These are phyloP conservation scores for Trichoderma sp. DNA, from an alignment of 2,329 filamentous ascomycete genomes.

Conservation along the genomic window DNA sequence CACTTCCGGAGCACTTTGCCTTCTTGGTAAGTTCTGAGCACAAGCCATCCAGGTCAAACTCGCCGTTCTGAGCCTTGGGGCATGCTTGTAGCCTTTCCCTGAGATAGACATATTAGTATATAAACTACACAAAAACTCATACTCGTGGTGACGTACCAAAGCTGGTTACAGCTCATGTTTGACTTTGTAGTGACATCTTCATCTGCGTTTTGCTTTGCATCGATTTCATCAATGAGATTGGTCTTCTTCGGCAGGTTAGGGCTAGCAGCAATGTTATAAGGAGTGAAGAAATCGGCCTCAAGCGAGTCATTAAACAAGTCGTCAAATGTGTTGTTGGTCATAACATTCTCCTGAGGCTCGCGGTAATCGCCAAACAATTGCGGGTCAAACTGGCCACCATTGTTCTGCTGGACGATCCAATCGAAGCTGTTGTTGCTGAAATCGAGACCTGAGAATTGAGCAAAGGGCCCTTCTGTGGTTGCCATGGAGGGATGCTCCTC, in stretches of 20 bases:
- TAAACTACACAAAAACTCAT: neutral
- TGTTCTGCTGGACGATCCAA: constrained; percentile 78
- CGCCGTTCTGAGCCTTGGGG: constrained; percentile 82
- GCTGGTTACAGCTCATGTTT: constrained; percentile 81
- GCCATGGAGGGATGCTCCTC: constrained; percentile 55
- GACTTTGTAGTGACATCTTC: constrained; percentile 58
- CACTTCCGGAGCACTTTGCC: constrained; percentile 88
- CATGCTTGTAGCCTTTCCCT: constrained; percentile 91
- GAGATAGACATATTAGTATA: constrained; percentile 40
- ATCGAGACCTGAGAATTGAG: constrained; percentile 35
- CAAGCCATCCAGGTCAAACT: constrained; percentile 89
- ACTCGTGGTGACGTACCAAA: constrained; percentile 66
- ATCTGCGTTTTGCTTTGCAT: constrained; percentile 68
- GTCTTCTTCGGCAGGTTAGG: constrained; percentile 51
- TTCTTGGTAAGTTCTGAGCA: constrained; percentile 94
- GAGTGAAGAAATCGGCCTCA: constrained; percentile 75
- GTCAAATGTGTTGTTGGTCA: constrained; percentile 68
- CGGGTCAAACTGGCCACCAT: constrained; percentile 84
- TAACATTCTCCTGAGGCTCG: constrained; percentile 79
- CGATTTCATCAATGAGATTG: constrained; percentile 74
- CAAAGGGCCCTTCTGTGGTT: constrained; percentile 35
- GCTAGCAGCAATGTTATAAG: constrained; percentile 66
- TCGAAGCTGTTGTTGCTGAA: constrained; percentile 60
- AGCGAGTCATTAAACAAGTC: constrained; percentile 76
- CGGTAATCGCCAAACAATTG: constrained; percentile 90